Evolutionary conservation across 192 early-diverging fungal genomes (phyloP), one percentile per base, ranked within the genome.

Genomic region (Gryganskiella cystojenkinii): DNA sequence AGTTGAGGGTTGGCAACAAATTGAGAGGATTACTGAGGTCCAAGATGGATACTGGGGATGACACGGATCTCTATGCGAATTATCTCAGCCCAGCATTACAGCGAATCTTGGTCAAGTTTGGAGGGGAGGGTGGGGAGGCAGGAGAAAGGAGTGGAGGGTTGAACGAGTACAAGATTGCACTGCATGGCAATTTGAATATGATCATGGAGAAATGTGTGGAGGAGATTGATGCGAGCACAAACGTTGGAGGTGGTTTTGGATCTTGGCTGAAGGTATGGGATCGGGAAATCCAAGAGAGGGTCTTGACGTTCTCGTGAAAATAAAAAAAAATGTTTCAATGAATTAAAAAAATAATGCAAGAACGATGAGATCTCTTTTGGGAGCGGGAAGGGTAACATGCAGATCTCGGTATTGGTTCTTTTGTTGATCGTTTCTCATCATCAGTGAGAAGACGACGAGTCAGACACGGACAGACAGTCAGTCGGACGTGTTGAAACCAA

Each of bases 161-260:
- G 40, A n/a, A 3, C 14, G 1, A 2, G 22, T 64, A 35, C 17
- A 15, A 30, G 20, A 55, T 61, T 9, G 35, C 47, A 1, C 22
- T 78, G 49, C 74, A 69, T 47, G 74, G 66, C 9, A 78, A 68
- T 28, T 30, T 78, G 74, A 78, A 78, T 25, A 46, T 59, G 46
- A 49, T 69, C 15, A 9, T 65, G 60, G 74, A 64, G 49, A 6
- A 10, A 2, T 7, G 68, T 25, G 53, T 35, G 33, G 20, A 34
- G 2, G 61, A 69, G 13, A 34, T 64, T 40, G 37, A 40, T 13
- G 27, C 40, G 15, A n/a, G 20, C 17, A 22, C 8, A 5, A 35
- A n/a, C 0, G n/a, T 31, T 44, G 2, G 61, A 62, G 56, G 52
- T 54, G 7, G 43, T 25, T 11, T 42, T 50, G 49, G 52, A 8